Evolutionary conservation across 208 protist genomes (phyloP), one percentile per base, ranked within the genome.

Genomic region (Trypanosoma lewisi): DNA sequence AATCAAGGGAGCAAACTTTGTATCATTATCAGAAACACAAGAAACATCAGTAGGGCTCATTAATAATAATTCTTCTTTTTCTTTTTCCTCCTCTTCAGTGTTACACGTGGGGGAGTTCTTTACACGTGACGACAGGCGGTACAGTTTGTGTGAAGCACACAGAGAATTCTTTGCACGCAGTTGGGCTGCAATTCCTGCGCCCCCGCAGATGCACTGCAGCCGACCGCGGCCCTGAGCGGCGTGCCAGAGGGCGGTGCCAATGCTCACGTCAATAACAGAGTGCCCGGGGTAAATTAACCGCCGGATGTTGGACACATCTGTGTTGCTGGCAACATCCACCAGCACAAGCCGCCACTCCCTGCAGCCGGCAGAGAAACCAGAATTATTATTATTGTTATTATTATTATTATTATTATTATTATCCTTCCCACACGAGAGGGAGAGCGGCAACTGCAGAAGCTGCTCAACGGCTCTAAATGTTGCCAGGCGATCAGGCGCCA

Each of bases 191-290:
- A 62, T 1, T 12, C 42, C 41, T 41, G 85, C 80, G 42, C 61
- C 70, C 21, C 58, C 51, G 30, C 28, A 49, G 17, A 95, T 67
- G 1, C 71, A 39, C 58, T 95, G 88, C 89, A 95, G 86, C 41
- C 86, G 83, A 2, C 91, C 91, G 11, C 70, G 68, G 5, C 83
- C 91, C 4, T 88, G 77, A 5, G 95, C 83, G 11, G 94, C 95
- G 73, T 97, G 85, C 95, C 95, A 99, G 9, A 99, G 75, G 44
- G 95, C 96, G 0, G 88, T 90, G 52, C 91, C 96, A 62, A 99
- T 98, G 76, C 97, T 98, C 27, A 98, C 61, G 65, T 99, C 97
- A 90, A 99, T 98, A 2, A 98, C 87, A 27, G 91, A 96, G 62
- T 77, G 50, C 31, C 80, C 58, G 21, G 97, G 97, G 42, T 55